These are phyloP conservation scores for Corinectria fuckeliana DNA, from an alignment of 2,329 filamentous ascomycete genomes.

Conservation along the genomic window DNA sequence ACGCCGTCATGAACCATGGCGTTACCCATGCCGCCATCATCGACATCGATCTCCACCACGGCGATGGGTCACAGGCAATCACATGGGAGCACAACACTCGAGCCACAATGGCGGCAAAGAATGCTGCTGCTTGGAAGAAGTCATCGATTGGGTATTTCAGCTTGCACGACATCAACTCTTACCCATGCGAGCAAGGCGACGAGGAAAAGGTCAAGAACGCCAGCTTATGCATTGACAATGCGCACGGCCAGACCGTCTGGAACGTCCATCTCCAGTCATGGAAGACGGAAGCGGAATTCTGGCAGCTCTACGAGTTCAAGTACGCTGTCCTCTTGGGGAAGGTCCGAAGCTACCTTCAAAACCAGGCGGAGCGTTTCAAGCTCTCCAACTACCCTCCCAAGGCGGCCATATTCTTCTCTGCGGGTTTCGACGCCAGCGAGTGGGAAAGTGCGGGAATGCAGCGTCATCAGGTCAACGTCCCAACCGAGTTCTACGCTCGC, in stretches of 20 bases:
- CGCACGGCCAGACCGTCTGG: constrained; percentile 93
- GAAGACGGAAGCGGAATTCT: constrained; percentile 85
- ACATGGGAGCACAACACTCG: constrained; percentile 88
- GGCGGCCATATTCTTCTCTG: constrained; percentile 91
- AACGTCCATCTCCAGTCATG: constrained; percentile 93
- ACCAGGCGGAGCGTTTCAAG: constrained; percentile 71
- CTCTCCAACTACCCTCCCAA: constrained; percentile 69
- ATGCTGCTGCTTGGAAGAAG: constrained; percentile 78
- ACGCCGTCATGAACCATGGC: constrained; percentile 82
- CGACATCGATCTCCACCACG: constrained; percentile 91
- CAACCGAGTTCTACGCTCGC: constrained; percentile 93
- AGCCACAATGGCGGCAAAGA: constrained; percentile 67
- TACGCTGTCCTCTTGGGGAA: constrained; percentile 83
- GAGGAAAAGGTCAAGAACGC: constrained; percentile 92
- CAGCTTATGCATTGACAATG: constrained; percentile 91
- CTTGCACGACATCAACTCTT: constrained; percentile 97
- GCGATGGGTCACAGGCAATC: constrained; percentile 94
- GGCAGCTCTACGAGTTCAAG: constrained; percentile 81
- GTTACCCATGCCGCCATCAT: constrained; percentile 93
- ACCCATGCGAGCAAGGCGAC: constrained; percentile 94
- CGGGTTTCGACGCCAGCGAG: constrained; percentile 96
- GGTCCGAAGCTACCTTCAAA: constrained; percentile 75
- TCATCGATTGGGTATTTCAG: constrained; percentile 94
- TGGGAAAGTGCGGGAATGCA: constrained; percentile 95
- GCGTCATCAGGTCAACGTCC: constrained; percentile 92